Conservation (phyloP, 2,329 filamentous ascomycete genomes). For the Aspergillus hiratsukae region DNA sequence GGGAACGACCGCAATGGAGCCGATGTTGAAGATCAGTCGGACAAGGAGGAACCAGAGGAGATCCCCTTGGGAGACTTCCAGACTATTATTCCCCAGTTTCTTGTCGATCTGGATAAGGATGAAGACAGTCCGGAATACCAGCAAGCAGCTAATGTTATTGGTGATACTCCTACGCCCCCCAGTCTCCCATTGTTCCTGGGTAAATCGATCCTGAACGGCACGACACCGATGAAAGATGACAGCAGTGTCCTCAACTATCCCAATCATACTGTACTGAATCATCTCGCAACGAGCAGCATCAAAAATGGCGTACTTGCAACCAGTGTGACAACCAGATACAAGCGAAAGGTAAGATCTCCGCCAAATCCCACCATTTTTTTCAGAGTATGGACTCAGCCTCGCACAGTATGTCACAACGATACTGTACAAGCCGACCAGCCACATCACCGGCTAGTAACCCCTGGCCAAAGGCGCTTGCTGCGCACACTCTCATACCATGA, state of each 20-base stretch:
- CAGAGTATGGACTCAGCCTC: not conserved
- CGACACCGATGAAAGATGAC: conserved; percentile 91
- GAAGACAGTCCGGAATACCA: conserved; percentile 73
- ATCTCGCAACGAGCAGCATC: conserved; percentile 95
- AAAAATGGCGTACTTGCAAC: conserved; percentile 94
- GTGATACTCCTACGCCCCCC: conserved; percentile 77
- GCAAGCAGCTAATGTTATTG: conserved; percentile 68
- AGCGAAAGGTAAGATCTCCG: conserved; percentile 60
- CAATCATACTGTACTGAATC: conserved; percentile 94
- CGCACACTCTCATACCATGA: not conserved
- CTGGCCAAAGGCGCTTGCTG: conserved; percentile 1
- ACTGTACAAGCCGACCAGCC: conserved; percentile 82
- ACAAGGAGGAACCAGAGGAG: conserved; percentile 50
- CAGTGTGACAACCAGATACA: conserved; percentile 95
- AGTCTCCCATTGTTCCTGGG: conserved; percentile 83
- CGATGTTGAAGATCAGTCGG: conserved; percentile 41
- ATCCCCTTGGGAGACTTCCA: conserved; percentile 60
- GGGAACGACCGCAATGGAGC: conserved; percentile 28
- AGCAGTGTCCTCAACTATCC: conserved; percentile 96
- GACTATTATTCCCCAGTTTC: conserved; percentile 72
- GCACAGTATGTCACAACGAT: conserved; percentile 91
- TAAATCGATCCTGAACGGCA: conserved; percentile 90
- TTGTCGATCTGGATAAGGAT: conserved; percentile 76
- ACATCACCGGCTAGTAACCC: conserved; percentile 29
- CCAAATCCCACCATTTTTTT: not conserved